Evolutionary conservation across 2,329 filamentous ascomycete genomes (phyloP).

Genomic region (Xylogone sp.): DNA sequence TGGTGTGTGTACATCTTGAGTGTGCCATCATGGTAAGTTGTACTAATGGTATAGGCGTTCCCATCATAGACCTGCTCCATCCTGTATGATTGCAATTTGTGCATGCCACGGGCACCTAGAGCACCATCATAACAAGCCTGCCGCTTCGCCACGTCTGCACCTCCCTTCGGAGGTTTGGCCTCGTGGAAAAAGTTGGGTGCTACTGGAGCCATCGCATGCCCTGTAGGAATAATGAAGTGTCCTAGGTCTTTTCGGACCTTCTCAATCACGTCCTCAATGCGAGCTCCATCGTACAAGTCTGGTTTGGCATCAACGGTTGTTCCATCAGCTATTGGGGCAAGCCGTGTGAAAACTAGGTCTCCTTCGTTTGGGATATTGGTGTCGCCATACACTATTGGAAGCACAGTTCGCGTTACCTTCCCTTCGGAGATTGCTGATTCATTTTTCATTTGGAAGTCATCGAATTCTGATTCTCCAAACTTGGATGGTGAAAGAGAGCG

Average conservation of each 20-base stretch:
- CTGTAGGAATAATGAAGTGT: constrained; percentile 30
- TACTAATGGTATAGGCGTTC: constrained; percentile 34
- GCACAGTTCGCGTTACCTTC: constrained; percentile 27
- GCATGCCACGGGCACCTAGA: constrained; percentile 28
- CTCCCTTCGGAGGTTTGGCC: constrained; percentile 32
- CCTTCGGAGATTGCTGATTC: constrained; percentile 30
- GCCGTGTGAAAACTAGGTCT: constrained; percentile 30
- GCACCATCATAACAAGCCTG: constrained; percentile 36
- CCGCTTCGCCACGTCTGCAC: constrained; percentile 21
- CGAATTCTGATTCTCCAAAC: constrained; percentile 27
- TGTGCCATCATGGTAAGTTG: constrained; percentile 32
- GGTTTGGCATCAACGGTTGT: constrained; percentile 25
- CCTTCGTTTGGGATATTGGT: constrained; percentile 22
- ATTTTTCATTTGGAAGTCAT: constrained; percentile 26
- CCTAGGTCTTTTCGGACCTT: constrained; percentile 21
- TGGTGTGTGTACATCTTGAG: constrained; percentile 38
- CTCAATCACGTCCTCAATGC: constrained; percentile 20
- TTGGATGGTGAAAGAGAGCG: constrained; percentile 32
- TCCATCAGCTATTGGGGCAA: constrained; percentile 31
- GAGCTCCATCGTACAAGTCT: constrained; percentile 29
- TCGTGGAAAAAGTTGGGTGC: constrained; percentile 39
- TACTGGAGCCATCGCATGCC: constrained; percentile 23
- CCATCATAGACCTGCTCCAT: constrained; percentile 32
- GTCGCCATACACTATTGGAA: constrained; percentile 30
- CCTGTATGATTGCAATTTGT: constrained; percentile 32